Percentiles rank a stretch among this genome's conserved stretches.
These are phyloP conservation scores for Macrolepiota albuminosa DNA, from an alignment of 768 basidiomycete species.

Conservation along the genomic window DNA sequence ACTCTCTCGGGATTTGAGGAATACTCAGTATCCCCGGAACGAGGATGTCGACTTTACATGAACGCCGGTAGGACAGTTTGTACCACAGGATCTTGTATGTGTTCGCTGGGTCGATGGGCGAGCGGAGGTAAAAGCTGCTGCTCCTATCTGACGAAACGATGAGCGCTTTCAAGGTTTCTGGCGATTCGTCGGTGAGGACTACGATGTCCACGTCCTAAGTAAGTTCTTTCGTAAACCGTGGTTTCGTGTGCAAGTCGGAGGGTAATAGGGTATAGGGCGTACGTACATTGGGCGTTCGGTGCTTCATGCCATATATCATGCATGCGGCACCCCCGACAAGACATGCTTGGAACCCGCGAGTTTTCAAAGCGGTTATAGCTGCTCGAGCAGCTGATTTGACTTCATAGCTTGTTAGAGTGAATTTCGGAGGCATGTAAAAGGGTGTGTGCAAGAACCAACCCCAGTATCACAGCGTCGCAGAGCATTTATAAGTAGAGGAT, in stretches of 20 bases:
- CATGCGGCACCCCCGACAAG: constrained; percentile 38
- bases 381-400: constrained; percentile 21
- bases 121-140: constrained; percentile 31
- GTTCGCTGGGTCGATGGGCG: constrained; percentile 30
- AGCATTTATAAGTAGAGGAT: neutral
- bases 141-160: constrained; percentile 22
- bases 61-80: constrained; percentile 18
- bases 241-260: neutral
- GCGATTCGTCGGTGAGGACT: constrained; percentile 28
- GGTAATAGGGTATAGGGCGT: neutral
- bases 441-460: too few species aligned
- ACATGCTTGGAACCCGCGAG: constrained; percentile 25
- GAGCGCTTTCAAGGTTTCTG: constrained; percentile 35
- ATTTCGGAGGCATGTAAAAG: neutral
- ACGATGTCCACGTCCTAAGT: constrained; percentile 43
- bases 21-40: constrained; percentile 31
- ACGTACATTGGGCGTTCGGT: constrained; percentile 30
- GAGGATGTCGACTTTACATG: constrained; percentile 37
- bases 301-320: constrained; percentile 29
- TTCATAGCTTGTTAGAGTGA: constrained; percentile 7
- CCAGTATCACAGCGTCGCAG: neutral
- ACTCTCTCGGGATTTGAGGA: constrained; percentile 22
- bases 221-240: too few species aligned
- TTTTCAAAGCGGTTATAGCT: constrained; percentile 19
- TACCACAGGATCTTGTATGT: constrained; percentile 42